Base-by-base conservation (phyloP, 768 basidiomycete species). In the Ramaria sp. region DNA sequence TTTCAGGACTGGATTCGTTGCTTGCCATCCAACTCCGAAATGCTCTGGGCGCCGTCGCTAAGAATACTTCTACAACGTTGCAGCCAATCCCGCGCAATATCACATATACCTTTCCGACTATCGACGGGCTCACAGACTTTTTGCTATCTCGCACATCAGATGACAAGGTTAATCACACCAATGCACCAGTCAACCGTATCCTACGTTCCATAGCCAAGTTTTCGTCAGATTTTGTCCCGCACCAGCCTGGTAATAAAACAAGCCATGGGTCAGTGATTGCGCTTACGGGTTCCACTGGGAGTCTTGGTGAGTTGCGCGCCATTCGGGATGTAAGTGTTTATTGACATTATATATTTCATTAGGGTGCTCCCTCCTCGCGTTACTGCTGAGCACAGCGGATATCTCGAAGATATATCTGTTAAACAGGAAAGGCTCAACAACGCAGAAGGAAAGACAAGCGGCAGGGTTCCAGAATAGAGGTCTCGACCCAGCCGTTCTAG, bases 81-180 rank as follows among this genome's bases (percentile, higher is more conserved):
- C 30, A 18, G 18, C 25, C 15, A 8, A n/a, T 53, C 13, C 52
- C 52, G 5, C 43, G 25, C 28, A 53, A 51, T 16, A 45, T 53
- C n/a, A 45, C 43, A 25, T 53, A 53, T 22, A 45, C 38, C 20
- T 45, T 25, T 53, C 52, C 52, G 22, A 53, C n/a, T 27, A 53
- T 53, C 6, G 27, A 53, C 32, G 39, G 47, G n/a, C 52, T 53
- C 20, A 34, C 41, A 28, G 25, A 10, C 15, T 53, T 50, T 22
- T 7, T 53, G 15, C 13, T 49, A 18, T 20, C 18, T 30, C 10
- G 8, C 34, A n/a, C n/a, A 20, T 34, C 49, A 5, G 2, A 8
- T 12, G 30, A 36, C 5, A 39, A 39, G 32, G 24, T 13, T 22
- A 1, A 24, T n/a, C 2, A 1, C 5, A 28, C 1, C 15, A 12